Conservation (phyloP, 108 stramenopile species). For the Pelagomonas calceolata region DNA sequence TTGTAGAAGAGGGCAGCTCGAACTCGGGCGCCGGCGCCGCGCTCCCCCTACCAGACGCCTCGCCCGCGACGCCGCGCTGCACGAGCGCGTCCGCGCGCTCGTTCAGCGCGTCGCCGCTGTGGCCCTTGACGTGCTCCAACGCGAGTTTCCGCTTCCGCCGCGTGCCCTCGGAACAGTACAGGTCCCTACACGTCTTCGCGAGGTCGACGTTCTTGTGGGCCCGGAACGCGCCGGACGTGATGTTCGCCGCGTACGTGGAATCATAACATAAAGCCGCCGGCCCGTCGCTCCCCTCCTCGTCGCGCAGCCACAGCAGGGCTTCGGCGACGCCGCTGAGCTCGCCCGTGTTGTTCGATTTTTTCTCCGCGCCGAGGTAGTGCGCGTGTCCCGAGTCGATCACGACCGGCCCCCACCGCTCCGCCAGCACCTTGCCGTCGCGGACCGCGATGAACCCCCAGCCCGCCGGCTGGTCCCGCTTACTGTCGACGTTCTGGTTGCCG, state of each 20-base stretch:
- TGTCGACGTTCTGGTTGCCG: constrained; percentile 7
- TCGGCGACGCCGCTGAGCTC: constrained; percentile 14
- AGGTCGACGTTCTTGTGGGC: constrained; percentile 16
- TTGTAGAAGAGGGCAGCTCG: too few species aligned
- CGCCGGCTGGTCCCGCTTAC: not conserved
- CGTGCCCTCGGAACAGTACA: not conserved
- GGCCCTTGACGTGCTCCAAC: constrained; percentile 13
- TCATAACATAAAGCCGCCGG: constrained; percentile 9
- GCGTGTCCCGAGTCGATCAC: not conserved
- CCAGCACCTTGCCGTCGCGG: not conserved
- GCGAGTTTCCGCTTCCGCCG: not conserved
- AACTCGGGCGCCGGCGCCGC: too few species aligned
- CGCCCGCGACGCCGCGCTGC: not conserved
- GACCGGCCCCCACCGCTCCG: constrained; percentile 11
- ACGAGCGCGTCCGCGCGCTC: constrained; percentile 15
- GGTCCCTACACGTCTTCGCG: not conserved
- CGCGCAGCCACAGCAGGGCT: not conserved
- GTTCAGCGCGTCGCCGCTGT: constrained; percentile 8
- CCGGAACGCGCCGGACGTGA: not conserved
- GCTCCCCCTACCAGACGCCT: too few species aligned
- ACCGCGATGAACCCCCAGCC: constrained; percentile 10
- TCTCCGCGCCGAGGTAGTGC: constrained; percentile 8
- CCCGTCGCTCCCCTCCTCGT: not conserved
- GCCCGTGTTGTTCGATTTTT: constrained; percentile 13
- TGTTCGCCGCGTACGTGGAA: constrained; percentile 16